These are phyloP conservation scores for Hymenoscyphus albidus DNA, from an alignment of 2,329 filamentous ascomycete species.

Conservation along the genomic window DNA sequence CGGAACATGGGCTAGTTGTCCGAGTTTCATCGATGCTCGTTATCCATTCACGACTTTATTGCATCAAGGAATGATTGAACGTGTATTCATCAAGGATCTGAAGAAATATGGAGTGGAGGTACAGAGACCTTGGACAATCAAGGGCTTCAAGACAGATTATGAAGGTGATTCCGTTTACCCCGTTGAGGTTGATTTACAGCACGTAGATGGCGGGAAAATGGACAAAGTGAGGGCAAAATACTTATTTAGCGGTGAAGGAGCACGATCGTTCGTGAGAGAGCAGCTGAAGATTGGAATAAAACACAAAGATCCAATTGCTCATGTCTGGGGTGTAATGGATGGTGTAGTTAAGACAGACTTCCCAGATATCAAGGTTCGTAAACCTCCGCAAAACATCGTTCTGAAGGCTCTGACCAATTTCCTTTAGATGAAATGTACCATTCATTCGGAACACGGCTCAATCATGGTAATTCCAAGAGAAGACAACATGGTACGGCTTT, in stretches of 20 bases:
- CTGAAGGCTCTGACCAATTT: neutral
- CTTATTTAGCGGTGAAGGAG: slow-evolving; percentile 68
- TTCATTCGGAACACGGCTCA: slow-evolving; percentile 69
- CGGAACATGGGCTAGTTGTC: slow-evolving; percentile 81
- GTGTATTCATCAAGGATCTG: slow-evolving; percentile 64
- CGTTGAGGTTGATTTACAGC: slow-evolving; percentile 72
- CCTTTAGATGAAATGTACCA: slow-evolving; percentile 65
- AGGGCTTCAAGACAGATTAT: slow-evolving; percentile 56
- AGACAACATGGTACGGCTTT: slow-evolving; percentile 63
- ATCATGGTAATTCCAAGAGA: slow-evolving; percentile 78
- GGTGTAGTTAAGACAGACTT: slow-evolving; percentile 70
- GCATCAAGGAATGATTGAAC: slow-evolving; percentile 69
- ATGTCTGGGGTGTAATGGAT: slow-evolving; percentile 76
- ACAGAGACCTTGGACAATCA: slow-evolving; percentile 63
- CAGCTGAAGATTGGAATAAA: slow-evolving; percentile 67
- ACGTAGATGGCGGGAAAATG: slow-evolving; percentile 68
- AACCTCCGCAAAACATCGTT: neutral
- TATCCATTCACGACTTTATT: slow-evolving; percentile 68
- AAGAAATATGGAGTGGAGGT: slow-evolving; percentile 57
- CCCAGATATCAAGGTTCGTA: slow-evolving; percentile 69
- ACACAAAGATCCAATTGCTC: slow-evolving; percentile 64
- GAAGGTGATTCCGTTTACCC: slow-evolving; percentile 62
- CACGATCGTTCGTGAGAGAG: slow-evolving; percentile 61
- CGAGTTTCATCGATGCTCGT: slow-evolving; percentile 71
- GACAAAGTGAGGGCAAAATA: slow-evolving; percentile 69